phyloP scores from a whole-genome alignment of 768 basidiomycete species.

The Mycena polygramma region DNA sequence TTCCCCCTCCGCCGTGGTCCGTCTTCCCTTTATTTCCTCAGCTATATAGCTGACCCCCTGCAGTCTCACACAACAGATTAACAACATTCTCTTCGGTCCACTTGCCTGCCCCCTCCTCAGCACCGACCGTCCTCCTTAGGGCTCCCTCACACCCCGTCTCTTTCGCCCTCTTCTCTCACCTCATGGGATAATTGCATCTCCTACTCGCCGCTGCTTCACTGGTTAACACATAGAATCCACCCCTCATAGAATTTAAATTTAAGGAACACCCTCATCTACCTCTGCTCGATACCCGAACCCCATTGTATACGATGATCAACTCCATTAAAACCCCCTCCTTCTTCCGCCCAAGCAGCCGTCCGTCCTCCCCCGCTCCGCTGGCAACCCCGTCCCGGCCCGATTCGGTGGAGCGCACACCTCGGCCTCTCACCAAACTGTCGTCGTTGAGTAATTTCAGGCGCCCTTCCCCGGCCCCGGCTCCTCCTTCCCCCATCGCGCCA shows the following conservation, averaged over 20 bases:
- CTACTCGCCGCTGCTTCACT: slow-evolving; percentile 43
- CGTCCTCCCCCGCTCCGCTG: slow-evolving; percentile 70
- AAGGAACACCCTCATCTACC: slow-evolving; percentile 34
- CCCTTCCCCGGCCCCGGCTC: slow-evolving; percentile 61
- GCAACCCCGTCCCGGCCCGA: slow-evolving; percentile 53
- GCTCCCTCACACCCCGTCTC: slow-evolving; percentile 38
- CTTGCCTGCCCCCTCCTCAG: slow-evolving; percentile 70
- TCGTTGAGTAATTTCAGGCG: slow-evolving; percentile 71
- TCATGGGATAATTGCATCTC: slow-evolving; percentile 67
- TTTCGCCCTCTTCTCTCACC: slow-evolving; percentile 48
- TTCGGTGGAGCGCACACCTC: slow-evolving; percentile 61
- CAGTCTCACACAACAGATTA: slow-evolving; percentile 62
- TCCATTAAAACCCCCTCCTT: slow-evolving; percentile 76
- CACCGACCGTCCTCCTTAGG: slow-evolving; percentile 86
- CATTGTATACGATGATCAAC: slow-evolving; percentile 63
- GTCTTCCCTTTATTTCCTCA: slow-evolving; percentile 22
- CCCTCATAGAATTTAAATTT: slow-evolving; percentile 45
- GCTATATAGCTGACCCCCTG: slow-evolving; percentile 30
- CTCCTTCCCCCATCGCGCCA: slow-evolving; percentile 50
- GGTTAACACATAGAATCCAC: slow-evolving; percentile 44
- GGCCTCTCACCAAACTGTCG: slow-evolving; percentile 68
- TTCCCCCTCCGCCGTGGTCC: slow-evolving; percentile 23
- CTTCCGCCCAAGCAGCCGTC: slow-evolving; percentile 73
- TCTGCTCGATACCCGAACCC: slow-evolving; percentile 33
- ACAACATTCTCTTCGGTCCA: slow-evolving; percentile 72